phyloP scores from a whole-genome alignment of 2,329 filamentous ascomycete species.

The Macrophomina phaseolina region DNA sequence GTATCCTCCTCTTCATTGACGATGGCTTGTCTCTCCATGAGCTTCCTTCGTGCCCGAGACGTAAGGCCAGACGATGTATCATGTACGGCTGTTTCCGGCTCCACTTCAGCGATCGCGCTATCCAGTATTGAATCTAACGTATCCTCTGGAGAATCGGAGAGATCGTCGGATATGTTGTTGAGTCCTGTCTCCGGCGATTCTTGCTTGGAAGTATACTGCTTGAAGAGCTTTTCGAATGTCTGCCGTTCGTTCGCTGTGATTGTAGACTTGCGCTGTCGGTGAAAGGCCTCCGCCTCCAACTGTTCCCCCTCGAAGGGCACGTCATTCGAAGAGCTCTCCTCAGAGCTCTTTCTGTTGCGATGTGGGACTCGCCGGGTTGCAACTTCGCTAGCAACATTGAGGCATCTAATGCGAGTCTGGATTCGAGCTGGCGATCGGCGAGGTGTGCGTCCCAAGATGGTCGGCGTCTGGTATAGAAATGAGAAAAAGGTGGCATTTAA shows the following conservation, averaged over 20 bases:
- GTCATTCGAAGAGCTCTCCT: background rate
- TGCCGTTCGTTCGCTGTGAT: constrained; percentile 44
- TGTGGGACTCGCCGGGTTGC: background rate
- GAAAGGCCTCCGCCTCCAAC: background rate
- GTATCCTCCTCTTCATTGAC: background rate
- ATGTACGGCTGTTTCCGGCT: background rate
- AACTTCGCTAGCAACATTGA: constrained; percentile 18
- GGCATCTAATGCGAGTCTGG: constrained; percentile 4
- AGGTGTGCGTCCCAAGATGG: constrained; percentile 49
- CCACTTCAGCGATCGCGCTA: background rate
- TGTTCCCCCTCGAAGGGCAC: constrained; percentile 47
- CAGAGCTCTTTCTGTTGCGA: background rate
- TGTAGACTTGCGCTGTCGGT: constrained; percentile 36
- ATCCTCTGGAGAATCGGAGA: background rate
- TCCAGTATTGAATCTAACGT: constrained; percentile 21
- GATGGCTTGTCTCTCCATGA: background rate
- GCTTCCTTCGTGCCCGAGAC: background rate
- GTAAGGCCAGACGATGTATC: background rate
- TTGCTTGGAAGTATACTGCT: background rate
- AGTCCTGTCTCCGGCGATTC: background rate
- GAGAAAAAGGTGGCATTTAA: constrained; percentile 57
- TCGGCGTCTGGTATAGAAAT: constrained; percentile 76
- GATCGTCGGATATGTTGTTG: background rate
- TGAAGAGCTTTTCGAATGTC: constrained; percentile 34
- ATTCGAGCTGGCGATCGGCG: background rate